Percentiles rank a stretch among this genome's conserved stretches.
phyloP scores from a whole-genome alignment of 257 asterid genomes.

The Coffea eugenioides region DNA sequence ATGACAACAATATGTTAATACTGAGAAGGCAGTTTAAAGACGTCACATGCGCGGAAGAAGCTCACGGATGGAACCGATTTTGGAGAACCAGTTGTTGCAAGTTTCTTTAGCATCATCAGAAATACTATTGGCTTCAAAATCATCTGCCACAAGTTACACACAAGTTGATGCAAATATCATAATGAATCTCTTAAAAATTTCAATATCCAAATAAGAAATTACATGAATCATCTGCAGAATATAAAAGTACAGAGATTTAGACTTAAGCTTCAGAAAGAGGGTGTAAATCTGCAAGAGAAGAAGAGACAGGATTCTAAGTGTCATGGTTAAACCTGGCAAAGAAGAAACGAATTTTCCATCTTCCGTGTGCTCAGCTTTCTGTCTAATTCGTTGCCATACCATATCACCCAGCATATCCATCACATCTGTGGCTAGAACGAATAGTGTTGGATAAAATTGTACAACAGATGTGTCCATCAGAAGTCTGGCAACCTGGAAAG shows the following conservation, averaged over 20 bases:
- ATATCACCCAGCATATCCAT: conserved; percentile 85
- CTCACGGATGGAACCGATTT: conserved; percentile 69
- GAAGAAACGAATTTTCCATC: conserved; percentile 44
- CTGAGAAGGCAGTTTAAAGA: conserved; percentile 24
- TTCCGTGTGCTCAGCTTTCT: conserved; percentile 58
- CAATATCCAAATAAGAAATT: neutral
- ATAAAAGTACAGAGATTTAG: neutral
- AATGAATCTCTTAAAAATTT: neutral
- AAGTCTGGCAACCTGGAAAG: conserved; percentile 72
- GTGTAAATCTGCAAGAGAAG: neutral
- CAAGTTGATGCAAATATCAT: conserved; percentile 4
- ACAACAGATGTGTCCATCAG: conserved; percentile 63
- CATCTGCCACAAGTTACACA: conserved; percentile 44
- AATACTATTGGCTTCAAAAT: conserved; percentile 50
- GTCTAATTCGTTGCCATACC: conserved; percentile 76
- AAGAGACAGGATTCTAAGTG: conserved; percentile 7
- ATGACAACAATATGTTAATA: conserved; percentile 3
- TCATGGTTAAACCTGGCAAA: conserved; percentile 53
- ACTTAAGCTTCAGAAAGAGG: neutral
- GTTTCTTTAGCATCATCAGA: conserved; percentile 84
- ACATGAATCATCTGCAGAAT: neutral
- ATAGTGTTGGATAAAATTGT: conserved; percentile 80
- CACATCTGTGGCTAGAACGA: conserved; percentile 76
- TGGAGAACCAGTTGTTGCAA: conserved; percentile 88
- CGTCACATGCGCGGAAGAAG: conserved; percentile 91